Evolutionary conservation across 805 yeast species (phyloP), one percentile per base, ranked within the genome.

Genomic region (Dipodascopsis uninucleata): DNA sequence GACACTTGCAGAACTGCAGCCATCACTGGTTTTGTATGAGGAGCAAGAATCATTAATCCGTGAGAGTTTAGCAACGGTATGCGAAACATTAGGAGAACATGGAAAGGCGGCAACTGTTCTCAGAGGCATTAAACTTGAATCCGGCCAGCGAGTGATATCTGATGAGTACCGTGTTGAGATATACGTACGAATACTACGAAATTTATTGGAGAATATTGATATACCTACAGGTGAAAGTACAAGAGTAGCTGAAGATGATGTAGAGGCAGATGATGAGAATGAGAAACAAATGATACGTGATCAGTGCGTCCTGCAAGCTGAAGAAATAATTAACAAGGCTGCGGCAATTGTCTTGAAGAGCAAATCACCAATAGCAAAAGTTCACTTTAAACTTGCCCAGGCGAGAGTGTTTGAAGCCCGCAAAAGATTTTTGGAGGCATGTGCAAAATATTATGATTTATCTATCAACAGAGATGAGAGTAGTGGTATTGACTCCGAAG

Each of bases 331-430:
- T 29, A 49, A 49, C 40, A 46, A 51, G 34, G 62, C 65, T 1
- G 55, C 61, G 17, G 36, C 53, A 26, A 31, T 60, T 22, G 37
- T 60, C 16, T 54, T 56, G 22, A 41, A 36, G 9, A 39, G 58
- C n/a, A 36, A 36, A 18, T 42, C 49, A 10, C 26, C 43, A 2
- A 44, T 31, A 5, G 47, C 48, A 12, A 34, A 21, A 9, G 28
- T 60, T 22, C 62, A 56, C 23, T 60, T 60, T 52, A 53, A 55
- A 44, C 57, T 62, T 12, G 53, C 58, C 2, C 64, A 62, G 36
- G 67, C 67, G 4, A 49, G 64, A 10, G 59, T 61, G 12, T 50
- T 56, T 14, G 66, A 63, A 18, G 53, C 59, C 3, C 58, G 56
- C 16, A 42, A 58, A 8, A 48, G 50, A 32, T 62, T 59, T 41